Evolutionary conservation across 768 basidiomycete genomes (phyloP).

Genomic region (Gloeostereum incarnatum): DNA sequence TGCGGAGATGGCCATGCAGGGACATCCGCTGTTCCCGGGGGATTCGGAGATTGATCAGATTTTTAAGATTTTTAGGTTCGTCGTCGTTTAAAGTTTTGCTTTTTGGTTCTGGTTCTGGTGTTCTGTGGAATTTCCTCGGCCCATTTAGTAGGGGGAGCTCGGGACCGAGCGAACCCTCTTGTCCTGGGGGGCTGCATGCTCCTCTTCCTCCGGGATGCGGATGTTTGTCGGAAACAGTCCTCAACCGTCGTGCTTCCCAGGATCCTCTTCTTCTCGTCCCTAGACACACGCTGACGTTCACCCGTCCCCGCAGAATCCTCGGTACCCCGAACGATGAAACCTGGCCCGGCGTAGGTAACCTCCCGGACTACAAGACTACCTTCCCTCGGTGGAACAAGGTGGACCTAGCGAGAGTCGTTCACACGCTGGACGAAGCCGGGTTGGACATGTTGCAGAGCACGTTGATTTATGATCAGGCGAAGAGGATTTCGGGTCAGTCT

Average conservation of each 20-base stretch:
- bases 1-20: slow-evolving; percentile 96
- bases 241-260: no score
- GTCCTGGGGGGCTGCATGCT: not conserved
- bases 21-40: slow-evolving; percentile 88
- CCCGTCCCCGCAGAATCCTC: slow-evolving; percentile 63
- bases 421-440: slow-evolving; percentile 67
- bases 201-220: not conserved
- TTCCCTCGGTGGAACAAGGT: slow-evolving; percentile 93
- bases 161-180: no score
- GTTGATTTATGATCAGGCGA: slow-evolving; percentile 82
- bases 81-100: slow-evolving; percentile 6
- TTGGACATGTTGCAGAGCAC: slow-evolving; percentile 71
- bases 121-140: slow-evolving; percentile 1
- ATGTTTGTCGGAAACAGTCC: not conserved
- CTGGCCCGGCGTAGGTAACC: slow-evolving; percentile 83
- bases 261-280: no score
- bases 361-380: slow-evolving; percentile 94
- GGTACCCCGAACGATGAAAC: slow-evolving; percentile 87
- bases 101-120: not conserved
- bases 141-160: no score
- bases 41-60: slow-evolving; percentile 99
- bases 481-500: slow-evolving; percentile 79
- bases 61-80: slow-evolving; percentile 96
- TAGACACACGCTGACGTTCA: no score
- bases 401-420: slow-evolving; percentile 58